A percentile compares a stretch with the other conserved stretches of the same genome.
phyloP scores from a whole-genome alignment of 1,284 basidiomycete species.

The Fomes fomentarius region DNA sequence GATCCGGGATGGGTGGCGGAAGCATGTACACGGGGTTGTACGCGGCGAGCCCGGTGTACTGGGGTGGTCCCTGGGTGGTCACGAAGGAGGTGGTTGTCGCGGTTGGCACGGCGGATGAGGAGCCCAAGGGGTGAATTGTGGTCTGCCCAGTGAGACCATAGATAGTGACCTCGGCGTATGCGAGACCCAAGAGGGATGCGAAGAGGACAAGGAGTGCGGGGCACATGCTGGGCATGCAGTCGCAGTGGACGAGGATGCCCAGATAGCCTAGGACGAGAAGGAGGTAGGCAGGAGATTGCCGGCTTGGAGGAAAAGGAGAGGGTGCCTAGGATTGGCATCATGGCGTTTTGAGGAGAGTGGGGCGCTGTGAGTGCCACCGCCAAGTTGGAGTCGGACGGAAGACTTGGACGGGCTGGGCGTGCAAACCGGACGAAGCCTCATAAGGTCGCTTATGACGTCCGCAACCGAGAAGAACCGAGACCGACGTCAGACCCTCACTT shows the following conservation, averaged over 20 bases:
- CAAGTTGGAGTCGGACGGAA: no score
- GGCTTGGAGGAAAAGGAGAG: not conserved
- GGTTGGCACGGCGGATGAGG: not conserved
- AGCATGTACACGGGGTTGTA: constrained; percentile 22
- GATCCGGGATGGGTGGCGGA: constrained; percentile 23
- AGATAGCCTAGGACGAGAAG: not conserved
- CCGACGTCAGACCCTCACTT: no score
- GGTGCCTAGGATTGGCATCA: not conserved
- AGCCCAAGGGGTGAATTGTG: not conserved
- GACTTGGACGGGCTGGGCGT: no score
- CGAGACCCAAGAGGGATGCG: not conserved
- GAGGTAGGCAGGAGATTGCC: not conserved
- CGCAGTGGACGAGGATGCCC: not conserved
- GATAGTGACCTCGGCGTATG: constrained; percentile 6
- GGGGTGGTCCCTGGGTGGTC: constrained; percentile 4
- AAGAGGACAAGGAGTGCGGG: not conserved
- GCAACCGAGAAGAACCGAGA: no score
- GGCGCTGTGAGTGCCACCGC: not conserved
- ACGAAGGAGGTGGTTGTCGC: constrained; percentile 6
- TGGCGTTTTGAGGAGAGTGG: not conserved
- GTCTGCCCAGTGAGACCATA: constrained; percentile 11
- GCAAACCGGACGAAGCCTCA: no score
- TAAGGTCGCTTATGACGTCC: no score
- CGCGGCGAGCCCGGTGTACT: constrained; percentile 14
- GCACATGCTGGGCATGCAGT: constrained; percentile 8